Evolutionary conservation across 108 stramenopile species (phyloP), one percentile per base, ranked within the genome.

Genomic region (Fragilariopsis cylindrus): DNA sequence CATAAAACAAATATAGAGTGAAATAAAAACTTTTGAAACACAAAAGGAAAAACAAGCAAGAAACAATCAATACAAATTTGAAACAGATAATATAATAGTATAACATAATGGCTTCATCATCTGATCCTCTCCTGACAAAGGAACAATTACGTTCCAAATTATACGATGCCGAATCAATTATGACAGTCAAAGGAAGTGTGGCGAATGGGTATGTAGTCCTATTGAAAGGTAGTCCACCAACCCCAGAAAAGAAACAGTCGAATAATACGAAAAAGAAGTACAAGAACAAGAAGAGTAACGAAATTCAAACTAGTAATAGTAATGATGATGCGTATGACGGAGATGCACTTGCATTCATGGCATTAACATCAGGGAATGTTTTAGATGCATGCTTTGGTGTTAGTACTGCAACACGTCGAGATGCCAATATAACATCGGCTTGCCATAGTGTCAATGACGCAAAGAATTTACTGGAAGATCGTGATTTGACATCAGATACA

Each of bases 361-460:
- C 85, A 45, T 50, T 89, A 48, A 84, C 80, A 45, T 83, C 85
- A n/a, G 85, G 88, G 47, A 89, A 89, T 57, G 84, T 89, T 4
- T 40, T 89, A 39, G 88, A 89, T 70, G 81, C 85, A 9, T 85
- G 84, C 63, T 85, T 89, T 74, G 88, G 88, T 19, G 78, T 84
- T 4, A 18, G 47, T 11, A 49, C 45, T 57, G 60, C 77, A 3
- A 52, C n/a, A 21, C 30, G 7, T 54, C 13, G 18, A 53, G 48
- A 60, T 67, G 75, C 73, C 71, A n/a, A 68, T 56, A 54, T 30
- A 30, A 71, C 73, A 46, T 74, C 70, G 39, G 73, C 72, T 21
- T 48, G 47, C 9, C 76, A 71, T 6, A 65, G 18, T 21, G 73
- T 69, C 15, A 48, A 55, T 39, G 65, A 63, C 13, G 84, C 71